These are phyloP conservation scores for Peniophora sp. DNA, from an alignment of 1,284 basidiomycete genomes.

Conservation along the genomic window DNA sequence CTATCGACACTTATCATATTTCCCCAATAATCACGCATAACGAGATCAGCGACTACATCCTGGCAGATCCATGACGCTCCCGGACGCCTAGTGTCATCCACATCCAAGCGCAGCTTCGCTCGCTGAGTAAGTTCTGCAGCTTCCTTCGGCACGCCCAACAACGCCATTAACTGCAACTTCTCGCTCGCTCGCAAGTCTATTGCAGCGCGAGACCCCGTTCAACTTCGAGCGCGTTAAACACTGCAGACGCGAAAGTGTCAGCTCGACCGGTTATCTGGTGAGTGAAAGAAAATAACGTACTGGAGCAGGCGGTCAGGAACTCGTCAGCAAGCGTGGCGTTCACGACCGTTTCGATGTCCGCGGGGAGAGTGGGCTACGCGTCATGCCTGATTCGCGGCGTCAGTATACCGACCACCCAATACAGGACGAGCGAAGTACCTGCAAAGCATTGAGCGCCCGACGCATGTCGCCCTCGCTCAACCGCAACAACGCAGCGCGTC, in stretches of 20 bases:
- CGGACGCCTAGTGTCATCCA: too few species aligned
- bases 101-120: too few species aligned
- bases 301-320: conserved; percentile 86
- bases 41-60: too few species aligned
- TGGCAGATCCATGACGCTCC: too few species aligned
- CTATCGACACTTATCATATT: too few species aligned
- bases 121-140: conserved; percentile 69
- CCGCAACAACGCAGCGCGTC: conserved; percentile 84
- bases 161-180: conserved; percentile 88
- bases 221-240: conserved; percentile 81
- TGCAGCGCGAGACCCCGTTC: conserved; percentile 93
- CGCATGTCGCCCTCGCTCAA: conserved; percentile 97
- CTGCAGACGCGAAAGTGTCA: conserved; percentile 30
- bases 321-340: conserved; percentile 96
- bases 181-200: conserved; percentile 91
- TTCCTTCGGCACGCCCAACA: conserved; percentile 92
- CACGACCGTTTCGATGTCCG: conserved; percentile 89
- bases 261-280: neutral
- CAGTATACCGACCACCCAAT: too few species aligned
- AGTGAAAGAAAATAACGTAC: conserved; percentile 36
- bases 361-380: conserved; percentile 96
- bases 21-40: too few species aligned
- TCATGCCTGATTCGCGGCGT: conserved; percentile 50
- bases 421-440: conserved; percentile 23
- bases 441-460: conserved; percentile 89